phyloP scores from a whole-genome alignment of 2,329 filamentous ascomycete species.

The Grosmannia huntii region DNA sequence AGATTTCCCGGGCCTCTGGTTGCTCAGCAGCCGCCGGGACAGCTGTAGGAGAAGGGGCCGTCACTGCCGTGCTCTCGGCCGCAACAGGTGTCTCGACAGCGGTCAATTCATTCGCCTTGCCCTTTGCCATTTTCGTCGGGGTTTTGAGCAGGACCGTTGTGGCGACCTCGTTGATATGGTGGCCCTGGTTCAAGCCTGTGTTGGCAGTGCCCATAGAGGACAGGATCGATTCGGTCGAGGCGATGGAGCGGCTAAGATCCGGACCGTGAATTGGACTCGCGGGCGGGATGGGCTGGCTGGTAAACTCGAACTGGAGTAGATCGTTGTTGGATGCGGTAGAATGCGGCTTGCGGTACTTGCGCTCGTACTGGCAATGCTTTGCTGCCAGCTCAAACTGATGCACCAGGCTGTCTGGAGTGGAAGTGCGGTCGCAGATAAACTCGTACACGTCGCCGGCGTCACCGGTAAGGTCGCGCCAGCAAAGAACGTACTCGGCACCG shows the following conservation, averaged over 20 bases:
- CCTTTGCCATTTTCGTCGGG: neutral
- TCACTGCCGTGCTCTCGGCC: neutral
- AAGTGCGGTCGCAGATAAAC: slow-evolving; percentile 68
- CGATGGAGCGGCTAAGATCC: slow-evolving; percentile 38
- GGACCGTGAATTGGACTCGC: slow-evolving; percentile 52
- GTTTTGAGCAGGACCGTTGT: neutral
- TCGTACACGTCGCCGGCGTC: slow-evolving; percentile 94
- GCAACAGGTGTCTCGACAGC: neutral
- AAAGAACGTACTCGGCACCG: slow-evolving; percentile 72
- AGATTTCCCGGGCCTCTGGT: slow-evolving; percentile 58
- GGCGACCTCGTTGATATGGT: neutral
- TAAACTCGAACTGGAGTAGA: slow-evolving; percentile 70
- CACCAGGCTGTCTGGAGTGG: slow-evolving; percentile 47
- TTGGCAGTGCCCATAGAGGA: slow-evolving; percentile 33
- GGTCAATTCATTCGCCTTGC: neutral
- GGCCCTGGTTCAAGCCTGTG: slow-evolving; percentile 14
- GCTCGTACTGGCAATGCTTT: slow-evolving; percentile 92
- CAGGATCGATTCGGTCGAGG: slow-evolving; percentile 45
- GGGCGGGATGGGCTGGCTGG: slow-evolving; percentile 49
- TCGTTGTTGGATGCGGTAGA: slow-evolving; percentile 72
- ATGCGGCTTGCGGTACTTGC: slow-evolving; percentile 74
- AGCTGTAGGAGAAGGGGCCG: slow-evolving; percentile 9
- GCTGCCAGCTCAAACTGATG: slow-evolving; percentile 71
- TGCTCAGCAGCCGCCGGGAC: slow-evolving; percentile 46
- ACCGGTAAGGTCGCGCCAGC: slow-evolving; percentile 90